A percentile compares a stretch with the other conserved stretches of the same genome.
Conservation (phyloP, 2,329 filamentous ascomycete genomes). For the Pyricularia pennisetigena region DNA sequence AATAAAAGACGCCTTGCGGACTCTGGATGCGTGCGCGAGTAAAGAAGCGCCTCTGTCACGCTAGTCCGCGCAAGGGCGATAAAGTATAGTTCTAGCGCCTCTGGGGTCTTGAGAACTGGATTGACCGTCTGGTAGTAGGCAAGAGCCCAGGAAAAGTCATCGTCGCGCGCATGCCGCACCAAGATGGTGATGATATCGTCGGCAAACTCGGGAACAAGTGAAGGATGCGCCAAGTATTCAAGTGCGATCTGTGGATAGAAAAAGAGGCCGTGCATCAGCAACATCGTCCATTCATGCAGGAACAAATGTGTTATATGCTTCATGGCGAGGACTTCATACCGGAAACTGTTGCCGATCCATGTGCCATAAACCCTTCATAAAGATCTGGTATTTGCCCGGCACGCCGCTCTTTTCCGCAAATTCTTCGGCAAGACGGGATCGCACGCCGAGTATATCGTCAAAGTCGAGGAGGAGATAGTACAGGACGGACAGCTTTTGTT, state of each 20-base stretch:
- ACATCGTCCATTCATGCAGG: background rate
- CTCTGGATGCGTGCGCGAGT: conserved; percentile 55
- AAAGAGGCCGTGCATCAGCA: background rate
- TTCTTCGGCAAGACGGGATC: conserved; percentile 36
- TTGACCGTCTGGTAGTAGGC: conserved; percentile 72
- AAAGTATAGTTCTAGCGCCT: conserved; percentile 58
- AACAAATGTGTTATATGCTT: background rate
- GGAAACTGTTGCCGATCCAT: conserved; percentile 64
- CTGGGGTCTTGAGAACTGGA: conserved; percentile 56
- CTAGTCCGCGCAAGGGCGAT: conserved; percentile 56
- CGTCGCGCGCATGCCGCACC: conserved; percentile 46
- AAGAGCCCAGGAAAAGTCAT: conserved; percentile 56
- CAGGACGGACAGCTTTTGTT: conserved; percentile 73
- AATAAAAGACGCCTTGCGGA: conserved; percentile 55
- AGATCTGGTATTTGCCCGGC: conserved; percentile 66
- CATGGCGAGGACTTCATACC: conserved; percentile 26
- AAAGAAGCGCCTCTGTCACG: conserved; percentile 64
- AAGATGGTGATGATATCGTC: conserved; percentile 71
- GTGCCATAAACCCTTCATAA: conserved; percentile 75
- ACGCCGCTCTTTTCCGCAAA: conserved; percentile 58
- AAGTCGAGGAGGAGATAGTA: conserved; percentile 79
- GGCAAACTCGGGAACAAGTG: conserved; percentile 68
- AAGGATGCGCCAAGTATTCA: conserved; percentile 69
- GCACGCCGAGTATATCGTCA: conserved; percentile 38
- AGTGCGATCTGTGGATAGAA: conserved; percentile 47